These are phyloP conservation scores for Wickerhamomyces ciferrii DNA, from an alignment of 805 yeast species.

Conservation along the genomic window DNA sequence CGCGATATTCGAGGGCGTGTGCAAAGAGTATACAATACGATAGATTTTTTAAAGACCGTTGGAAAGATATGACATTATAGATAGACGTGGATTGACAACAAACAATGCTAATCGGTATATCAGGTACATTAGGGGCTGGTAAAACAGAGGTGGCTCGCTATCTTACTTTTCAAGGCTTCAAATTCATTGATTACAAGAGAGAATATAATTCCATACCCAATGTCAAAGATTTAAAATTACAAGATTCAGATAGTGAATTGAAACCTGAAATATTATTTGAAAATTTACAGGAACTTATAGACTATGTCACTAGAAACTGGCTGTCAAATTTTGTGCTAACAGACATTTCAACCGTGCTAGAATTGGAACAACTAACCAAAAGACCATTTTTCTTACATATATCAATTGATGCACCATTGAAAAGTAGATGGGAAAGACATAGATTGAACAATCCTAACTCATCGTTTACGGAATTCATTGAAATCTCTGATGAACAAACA, in stretches of 20 bases:
- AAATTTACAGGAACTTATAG: slow-evolving; percentile 40
- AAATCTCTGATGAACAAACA: slow-evolving; percentile 27
- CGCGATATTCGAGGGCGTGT: neutral
- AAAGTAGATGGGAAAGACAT: slow-evolving; percentile 33
- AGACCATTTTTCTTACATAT: slow-evolving; percentile 84
- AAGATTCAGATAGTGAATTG: slow-evolving; percentile 11
- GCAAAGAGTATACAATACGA: neutral
- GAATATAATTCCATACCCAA: slow-evolving; percentile 1
- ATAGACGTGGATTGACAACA: neutral
- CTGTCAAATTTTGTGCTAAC: slow-evolving; percentile 52
- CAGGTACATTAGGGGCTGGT: slow-evolving; percentile 68
- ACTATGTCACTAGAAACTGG: slow-evolving; percentile 67
- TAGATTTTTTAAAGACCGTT: too few species aligned
- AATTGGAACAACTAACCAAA: slow-evolving; percentile 44
- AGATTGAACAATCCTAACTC: slow-evolving; percentile 21
- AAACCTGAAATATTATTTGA: slow-evolving; percentile 29
- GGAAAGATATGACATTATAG: too few species aligned
- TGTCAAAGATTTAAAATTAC: slow-evolving; percentile 13
- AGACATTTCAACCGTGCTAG: slow-evolving; percentile 36
- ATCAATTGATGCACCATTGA: slow-evolving; percentile 68
- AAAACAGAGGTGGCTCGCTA: slow-evolving; percentile 58
- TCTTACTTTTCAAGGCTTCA: slow-evolving; percentile 50
- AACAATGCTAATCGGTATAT: slow-evolving; percentile 68
- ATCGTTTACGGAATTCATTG: slow-evolving; percentile 30
- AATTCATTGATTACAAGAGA: slow-evolving; percentile 23